Conservation (phyloP, 108 stramenopile species). For the Pinguiococcus pyrenoidosus region DNA sequence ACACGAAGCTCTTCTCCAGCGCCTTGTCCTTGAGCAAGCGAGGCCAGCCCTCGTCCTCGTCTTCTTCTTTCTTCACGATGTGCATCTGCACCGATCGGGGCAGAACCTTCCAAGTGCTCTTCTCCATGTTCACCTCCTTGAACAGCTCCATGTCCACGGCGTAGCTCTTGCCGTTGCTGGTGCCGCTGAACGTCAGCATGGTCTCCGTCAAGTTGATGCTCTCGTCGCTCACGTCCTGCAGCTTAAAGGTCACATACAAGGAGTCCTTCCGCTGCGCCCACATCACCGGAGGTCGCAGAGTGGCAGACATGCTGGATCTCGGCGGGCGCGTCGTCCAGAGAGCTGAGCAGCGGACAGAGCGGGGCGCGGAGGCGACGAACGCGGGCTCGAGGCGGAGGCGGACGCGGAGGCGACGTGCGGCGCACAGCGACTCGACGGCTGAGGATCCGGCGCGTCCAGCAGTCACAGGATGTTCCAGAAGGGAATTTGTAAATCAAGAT, state of each 20-base stretch:
- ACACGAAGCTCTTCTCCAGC: slow-evolving; percentile 80
- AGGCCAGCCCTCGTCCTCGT: slow-evolving; percentile 70
- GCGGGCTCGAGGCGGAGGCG: too few relatives aligned
- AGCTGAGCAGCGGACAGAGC: too few relatives aligned
- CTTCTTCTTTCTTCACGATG: slow-evolving; percentile 59
- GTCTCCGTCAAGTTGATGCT: slow-evolving; percentile 62
- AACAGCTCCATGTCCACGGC: slow-evolving; percentile 71
- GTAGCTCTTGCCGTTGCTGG: slow-evolving; percentile 50
- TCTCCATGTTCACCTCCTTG: slow-evolving; percentile 61
- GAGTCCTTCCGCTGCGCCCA: slow-evolving; percentile 85
- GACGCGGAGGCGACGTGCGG: too few relatives aligned
- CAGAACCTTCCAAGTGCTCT: slow-evolving; percentile 74
- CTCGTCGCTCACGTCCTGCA: slow-evolving; percentile 78
- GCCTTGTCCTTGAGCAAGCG: slow-evolving; percentile 73
- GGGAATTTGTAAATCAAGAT: too few relatives aligned
- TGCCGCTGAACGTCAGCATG: slow-evolving; percentile 57
- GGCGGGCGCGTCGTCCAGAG: too few relatives aligned
- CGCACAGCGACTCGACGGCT: too few relatives aligned
- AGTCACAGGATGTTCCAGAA: too few relatives aligned
- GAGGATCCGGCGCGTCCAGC: too few relatives aligned
- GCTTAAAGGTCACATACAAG: slow-evolving; percentile 72
- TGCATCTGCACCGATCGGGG: slow-evolving; percentile 79
- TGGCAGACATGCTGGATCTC: too few relatives aligned
- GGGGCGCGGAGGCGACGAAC: too few relatives aligned
- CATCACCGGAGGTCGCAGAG: too few relatives aligned